Evolutionary conservation across 1,139 yeast species (phyloP).

Genomic region (Candida tropicalis): DNA sequence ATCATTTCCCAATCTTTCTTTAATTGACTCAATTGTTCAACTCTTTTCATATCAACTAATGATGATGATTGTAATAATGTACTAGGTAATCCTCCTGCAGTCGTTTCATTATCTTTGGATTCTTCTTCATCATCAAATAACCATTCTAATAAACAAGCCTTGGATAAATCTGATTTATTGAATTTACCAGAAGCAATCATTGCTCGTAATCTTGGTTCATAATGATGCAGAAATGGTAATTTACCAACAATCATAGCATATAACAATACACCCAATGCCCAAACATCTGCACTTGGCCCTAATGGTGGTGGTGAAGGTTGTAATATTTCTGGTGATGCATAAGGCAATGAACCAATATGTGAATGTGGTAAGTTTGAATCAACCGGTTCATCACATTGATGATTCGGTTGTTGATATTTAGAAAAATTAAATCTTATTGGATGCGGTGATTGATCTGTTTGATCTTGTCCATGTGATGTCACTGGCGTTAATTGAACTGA

Average conservation of each 20-base stretch:
- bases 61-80: conserved; percentile 20
- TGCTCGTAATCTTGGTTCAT: conserved; percentile 75
- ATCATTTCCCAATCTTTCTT: conserved; percentile 26
- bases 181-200: conserved; percentile 71
- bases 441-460: neutral
- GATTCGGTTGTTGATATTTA: conserved; percentile 5
- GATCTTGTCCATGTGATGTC: conserved; percentile 18
- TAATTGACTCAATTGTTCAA: conserved; percentile 18
- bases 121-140: conserved; percentile 21
- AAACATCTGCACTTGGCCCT: conserved; percentile 77
- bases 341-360: conserved; percentile 87
- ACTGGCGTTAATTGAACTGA: conserved; percentile 38
- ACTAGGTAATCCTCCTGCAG: conserved; percentile 12
- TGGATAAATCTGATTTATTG: conserved; percentile 45
- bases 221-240: conserved; percentile 81
- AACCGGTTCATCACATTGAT: conserved; percentile 16
- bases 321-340: conserved; percentile 86
- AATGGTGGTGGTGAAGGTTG: conserved; percentile 67
- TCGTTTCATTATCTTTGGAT: conserved; percentile 11
- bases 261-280: conserved; percentile 86
- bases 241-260: conserved; percentile 75
- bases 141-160: conserved; percentile 35
- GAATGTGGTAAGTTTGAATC: conserved; percentile 56
- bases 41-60: conserved; percentile 27
- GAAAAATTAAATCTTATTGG: conserved; percentile 2